Base-by-base conservation (phyloP, 2,329 filamentous ascomycete species). In the Neoscytalidium dimidiatum region DNA sequence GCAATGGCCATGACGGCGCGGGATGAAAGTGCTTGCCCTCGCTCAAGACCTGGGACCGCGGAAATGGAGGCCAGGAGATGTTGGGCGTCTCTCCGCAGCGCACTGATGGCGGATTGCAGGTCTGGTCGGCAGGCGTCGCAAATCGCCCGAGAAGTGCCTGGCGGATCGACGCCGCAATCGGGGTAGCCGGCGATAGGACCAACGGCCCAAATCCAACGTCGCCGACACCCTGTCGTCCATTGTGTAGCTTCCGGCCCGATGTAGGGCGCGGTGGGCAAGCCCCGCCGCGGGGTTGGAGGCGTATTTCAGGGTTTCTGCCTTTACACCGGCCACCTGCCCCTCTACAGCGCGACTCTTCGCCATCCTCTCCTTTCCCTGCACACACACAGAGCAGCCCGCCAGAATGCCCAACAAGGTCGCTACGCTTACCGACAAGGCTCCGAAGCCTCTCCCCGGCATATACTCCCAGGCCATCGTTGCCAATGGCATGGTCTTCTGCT, bases 1-100 rank as follows among this genome's bases (percentile, higher is more conserved):
- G 71, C 73, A 14, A n/a, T n/a, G 69, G 73, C 68, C 7, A 63
- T 51, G 14, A 35, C 21, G 4, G 66, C 65, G 31, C 58, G 53
- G 53, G 53, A 57, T 46, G 38, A n/a, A 46, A 60, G 56, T 60
- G 17, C 1, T 60, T 21, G 53, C 53, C 53, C 7, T 21, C 1
- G 11, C 9, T 3, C 3, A 23, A 2, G 3, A 14, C 4, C 1
- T 0, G 2, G 1, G 8, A 8, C 14, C 7, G 53, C 6, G 0
- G 14, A 0, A 11, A 4, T 3, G 7, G 13, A 4, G 53, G 53
- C 35, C 35, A 29, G 35, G 35, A 43, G 5, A 41, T 43, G 8
- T 4, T 1, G 1, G 0, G 14, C 1, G 2, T 3, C n/a, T 21
- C 21, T n/a, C 13, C 21, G 51, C 51, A 17, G 33, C 51, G n/a